Conservation (phyloP, 2,329 filamentous ascomycete genomes). For the Emergomyces pasteurianus region DNA sequence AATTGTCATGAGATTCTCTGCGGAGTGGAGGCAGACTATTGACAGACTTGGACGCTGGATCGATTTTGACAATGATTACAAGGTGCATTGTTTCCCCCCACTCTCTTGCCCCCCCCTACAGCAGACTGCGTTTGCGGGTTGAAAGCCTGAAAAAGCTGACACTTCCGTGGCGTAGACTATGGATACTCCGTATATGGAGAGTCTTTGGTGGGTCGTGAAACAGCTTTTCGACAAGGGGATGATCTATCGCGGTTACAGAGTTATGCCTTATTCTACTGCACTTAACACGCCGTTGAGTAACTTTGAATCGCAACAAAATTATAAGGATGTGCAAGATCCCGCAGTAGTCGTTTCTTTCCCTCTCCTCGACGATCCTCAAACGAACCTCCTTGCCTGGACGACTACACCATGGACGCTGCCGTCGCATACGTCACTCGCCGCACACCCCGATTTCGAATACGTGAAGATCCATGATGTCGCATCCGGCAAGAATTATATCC, state of each 20-base stretch:
- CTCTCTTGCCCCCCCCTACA: not conserved
- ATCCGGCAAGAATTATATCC: constrained; percentile 70
- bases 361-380: constrained; percentile 62
- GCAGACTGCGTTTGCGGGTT: not conserved
- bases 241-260: constrained; percentile 80
- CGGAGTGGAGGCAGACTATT: constrained; percentile 79
- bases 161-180: constrained; percentile 52
- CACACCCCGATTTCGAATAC: constrained; percentile 74
- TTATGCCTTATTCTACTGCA: constrained; percentile 92
- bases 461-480: constrained; percentile 74
- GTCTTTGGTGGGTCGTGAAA: constrained; percentile 94
- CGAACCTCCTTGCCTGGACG: constrained; percentile 73
- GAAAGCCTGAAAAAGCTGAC: constrained; percentile 3
- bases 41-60: constrained; percentile 90
- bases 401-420: constrained; percentile 82
- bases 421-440: constrained; percentile 65
- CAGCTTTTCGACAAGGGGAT: constrained; percentile 78
- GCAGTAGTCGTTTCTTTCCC: constrained; percentile 84
- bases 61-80: constrained; percentile 96
- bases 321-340: constrained; percentile 84
- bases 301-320: constrained; percentile 90
- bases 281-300: constrained; percentile 84
- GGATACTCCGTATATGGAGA: constrained; percentile 93
- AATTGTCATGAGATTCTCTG: constrained; percentile 83
- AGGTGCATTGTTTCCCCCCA: constrained; percentile 39